Evolutionary conservation across 441 rosid genomes (phyloP), one percentile per base, ranked within the genome.

Genomic region (Populus trichocarpa): DNA sequence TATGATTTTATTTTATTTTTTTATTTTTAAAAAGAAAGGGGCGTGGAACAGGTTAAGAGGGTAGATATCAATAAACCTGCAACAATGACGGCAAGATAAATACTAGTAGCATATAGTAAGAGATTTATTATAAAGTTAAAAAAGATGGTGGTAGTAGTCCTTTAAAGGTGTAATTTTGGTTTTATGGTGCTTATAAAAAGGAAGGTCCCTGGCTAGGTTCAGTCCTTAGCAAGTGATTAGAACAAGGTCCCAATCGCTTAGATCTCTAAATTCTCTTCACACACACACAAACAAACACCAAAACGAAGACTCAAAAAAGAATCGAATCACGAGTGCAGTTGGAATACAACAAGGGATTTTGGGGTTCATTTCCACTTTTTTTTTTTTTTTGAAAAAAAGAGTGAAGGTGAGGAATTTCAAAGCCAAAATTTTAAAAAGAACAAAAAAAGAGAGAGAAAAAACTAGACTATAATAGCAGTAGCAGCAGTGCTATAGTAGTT

Each of bases 181-280:
- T 59, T n/a, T 3, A 8, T 3, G 2, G 12, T 59, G 75, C 82
- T 82, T 87, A 87, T 82, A 83, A 89, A 86, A 86, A 74, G 86
- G 63, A 20, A 80, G 82, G 76, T 69, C 75, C 81, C 70, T 79
- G 65, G 80, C 32, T 30, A 78, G 84, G 82, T 83, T 72, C 69
- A 78, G 81, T 82, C 83, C 81, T 79, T 81, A 79, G 65, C 65
- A 59, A 59, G 77, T 83, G 91, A 85, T 82, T 79, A 84, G 88
- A 83, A 84, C 86, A 78, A 83, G 76, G 85, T 85, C 92, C 80
- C 82, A 42, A 77, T 85, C 89, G 66, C 79, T 81, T 33, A 63
- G 80, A 74, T 83, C 84, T 82, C 81, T 74, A 80, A 72, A 74
- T 78, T 82, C 72, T 69, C 20, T 68, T 32, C 11, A 73, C 76